phyloP scores from a whole-genome alignment of 75 land plant genomes.

The Isoetes taiwanensis region DNA sequence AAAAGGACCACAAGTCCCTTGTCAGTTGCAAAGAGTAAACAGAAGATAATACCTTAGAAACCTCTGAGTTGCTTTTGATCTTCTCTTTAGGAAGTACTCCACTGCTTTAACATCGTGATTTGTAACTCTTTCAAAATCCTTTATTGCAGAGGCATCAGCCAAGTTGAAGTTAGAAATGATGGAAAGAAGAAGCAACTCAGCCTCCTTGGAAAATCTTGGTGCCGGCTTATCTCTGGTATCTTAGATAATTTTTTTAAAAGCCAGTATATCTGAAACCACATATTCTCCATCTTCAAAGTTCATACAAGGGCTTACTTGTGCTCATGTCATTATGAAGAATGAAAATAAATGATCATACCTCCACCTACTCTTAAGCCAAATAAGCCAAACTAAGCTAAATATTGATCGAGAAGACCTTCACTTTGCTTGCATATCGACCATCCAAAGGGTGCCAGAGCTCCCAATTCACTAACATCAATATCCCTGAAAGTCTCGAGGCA shows the following conservation, averaged over 20 bases:
- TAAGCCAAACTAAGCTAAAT: constrained; percentile 74
- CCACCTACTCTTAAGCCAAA: constrained; percentile 59
- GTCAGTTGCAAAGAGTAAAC: too few relatives aligned
- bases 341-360: constrained; percentile 28
- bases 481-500: too few relatives aligned
- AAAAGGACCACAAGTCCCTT: too few relatives aligned
- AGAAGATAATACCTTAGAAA: constrained; percentile 43
- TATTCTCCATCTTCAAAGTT: too few relatives aligned
- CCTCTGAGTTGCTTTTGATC: constrained; percentile 51
- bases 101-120: constrained; percentile 98
- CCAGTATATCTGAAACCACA: constrained; percentile 83
- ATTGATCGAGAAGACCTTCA: constrained; percentile 53
- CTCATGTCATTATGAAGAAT: background rate
- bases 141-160: constrained; percentile 64
- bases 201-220: constrained; percentile 56
- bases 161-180: constrained; percentile 39
- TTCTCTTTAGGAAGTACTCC: constrained; percentile 80
- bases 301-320: background rate
- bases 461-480: too few relatives aligned
- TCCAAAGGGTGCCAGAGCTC: constrained; percentile 89
- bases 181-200: constrained; percentile 36
- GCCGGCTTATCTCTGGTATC: constrained; percentile 56
- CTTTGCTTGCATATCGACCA: constrained; percentile 68
- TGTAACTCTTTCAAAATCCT: constrained; percentile 65
- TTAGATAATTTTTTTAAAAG: constrained; percentile 61